Evolutionary conservation across 306 rosid genomes (phyloP), one percentile per base, ranked within the genome.

Genomic region (Herpetospermum pedunculosum): DNA sequence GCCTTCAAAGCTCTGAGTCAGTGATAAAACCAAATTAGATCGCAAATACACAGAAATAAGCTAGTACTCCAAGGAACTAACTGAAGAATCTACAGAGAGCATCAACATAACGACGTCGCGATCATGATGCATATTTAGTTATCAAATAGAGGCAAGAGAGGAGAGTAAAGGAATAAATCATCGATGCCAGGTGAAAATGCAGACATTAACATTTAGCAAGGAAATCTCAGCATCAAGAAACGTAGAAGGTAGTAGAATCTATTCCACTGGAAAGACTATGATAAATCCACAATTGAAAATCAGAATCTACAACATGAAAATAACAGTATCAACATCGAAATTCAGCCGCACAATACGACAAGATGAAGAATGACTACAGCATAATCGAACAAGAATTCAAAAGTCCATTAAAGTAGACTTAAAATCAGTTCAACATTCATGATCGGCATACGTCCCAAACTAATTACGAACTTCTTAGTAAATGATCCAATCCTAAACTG

Each of bases 1-100:
- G 87, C 75, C 89, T 91, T 93, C 60, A 91, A 75, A 79, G 71
- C 85, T 84, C 98, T 93, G 87, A 84, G 21, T 6, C 52, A 48
- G 67, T 23, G 23, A 13, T 6, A 7, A 23, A 58, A 71, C 41
- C 16, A 76, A 28, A 80, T 65, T 26, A 75, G 76, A 50, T 16
- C 5, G 69, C 19, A 57, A 37, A 32, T 11, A 32, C 46, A 34
- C 30, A 5, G 12, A 4, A 5, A 40, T n/a, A 63, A 67, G 18
- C 34, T 46, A 21, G 52, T 28, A n/a, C n/a, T n/a, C 37, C 40
- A 28, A 23, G 72, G 30, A 79, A 40, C 9, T 41, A 12, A 52
- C 15, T 19, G 37, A 57, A 48, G 49, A 73, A 23, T 67, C 52
- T 23, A 64, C 48, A 15, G 67, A 16, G 14, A 28, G 3, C 63